Conservation (phyloP, 768 basidiomycete species). For the Boletus fagicola region DNA sequence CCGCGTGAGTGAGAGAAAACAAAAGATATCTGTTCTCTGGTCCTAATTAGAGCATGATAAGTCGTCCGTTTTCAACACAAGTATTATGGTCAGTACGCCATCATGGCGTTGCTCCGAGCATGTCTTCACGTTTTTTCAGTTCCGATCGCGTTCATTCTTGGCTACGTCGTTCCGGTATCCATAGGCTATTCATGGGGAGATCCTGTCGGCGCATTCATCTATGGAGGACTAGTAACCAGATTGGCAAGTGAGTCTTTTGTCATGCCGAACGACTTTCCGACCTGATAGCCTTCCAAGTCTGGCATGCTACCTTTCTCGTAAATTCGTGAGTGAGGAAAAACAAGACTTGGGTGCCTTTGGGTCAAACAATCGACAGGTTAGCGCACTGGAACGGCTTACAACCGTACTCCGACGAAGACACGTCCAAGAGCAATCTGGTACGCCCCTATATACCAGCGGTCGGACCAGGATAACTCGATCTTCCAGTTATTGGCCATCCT, state of each 20-base stretch:
- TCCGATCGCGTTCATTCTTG: conserved; percentile 9
- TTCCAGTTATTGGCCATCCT: conserved; percentile 11
- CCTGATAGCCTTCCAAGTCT: conserved; percentile 4
- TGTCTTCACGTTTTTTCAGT: conserved; percentile 1
- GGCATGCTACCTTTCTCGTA: conserved; percentile 10
- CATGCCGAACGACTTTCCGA: background rate
- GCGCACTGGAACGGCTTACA: conserved; percentile 14
- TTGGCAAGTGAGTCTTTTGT: conserved; percentile 8
- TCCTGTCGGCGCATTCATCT: conserved; percentile 8
- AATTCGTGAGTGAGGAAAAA: conserved; percentile 6
- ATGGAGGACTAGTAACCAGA: conserved; percentile 10
- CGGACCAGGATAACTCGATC: background rate
- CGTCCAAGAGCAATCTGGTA: conserved; percentile 12
- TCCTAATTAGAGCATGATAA: background rate
- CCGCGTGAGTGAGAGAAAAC: conserved; percentile 6
- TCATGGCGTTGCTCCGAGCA: background rate
- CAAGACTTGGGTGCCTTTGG: background rate
- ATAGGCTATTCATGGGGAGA: conserved; percentile 12
- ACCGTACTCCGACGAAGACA: conserved; percentile 15
- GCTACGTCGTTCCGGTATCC: background rate
- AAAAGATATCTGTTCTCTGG: background rate
- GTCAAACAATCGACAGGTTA: background rate
- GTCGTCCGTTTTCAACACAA: conserved; percentile 13
- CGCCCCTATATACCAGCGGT: background rate
- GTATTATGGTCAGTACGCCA: conserved; percentile 7